These are phyloP conservation scores for Epichloe amarillans DNA, from an alignment of 2,329 filamentous ascomycete species.

Conservation along the genomic window DNA sequence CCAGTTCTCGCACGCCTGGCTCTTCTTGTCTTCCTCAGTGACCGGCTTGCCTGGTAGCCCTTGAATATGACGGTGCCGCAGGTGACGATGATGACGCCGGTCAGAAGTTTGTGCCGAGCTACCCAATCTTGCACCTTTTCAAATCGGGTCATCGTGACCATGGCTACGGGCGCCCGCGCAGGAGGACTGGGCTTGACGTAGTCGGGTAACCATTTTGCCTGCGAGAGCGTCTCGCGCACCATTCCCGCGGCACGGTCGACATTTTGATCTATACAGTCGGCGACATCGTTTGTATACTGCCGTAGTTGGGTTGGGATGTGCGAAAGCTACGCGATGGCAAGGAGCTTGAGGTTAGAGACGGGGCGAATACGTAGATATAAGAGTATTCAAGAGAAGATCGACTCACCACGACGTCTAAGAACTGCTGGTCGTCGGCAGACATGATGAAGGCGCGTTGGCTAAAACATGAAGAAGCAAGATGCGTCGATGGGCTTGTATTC, in stretches of 20 bases:
- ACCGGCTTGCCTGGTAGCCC: conserved; percentile 36
- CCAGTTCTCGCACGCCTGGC: conserved; percentile 72
- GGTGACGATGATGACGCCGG: conserved; percentile 56
- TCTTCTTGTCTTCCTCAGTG: conserved; percentile 53
- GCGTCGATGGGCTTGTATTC: conserved; percentile 1
- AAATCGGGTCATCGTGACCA: conserved; percentile 21
- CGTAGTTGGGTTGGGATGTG: conserved; percentile 49
- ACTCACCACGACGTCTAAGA: conserved; percentile 57
- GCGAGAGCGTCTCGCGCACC: conserved; percentile 55
- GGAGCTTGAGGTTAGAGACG: conserved; percentile 1
- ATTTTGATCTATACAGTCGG: conserved; percentile 67
- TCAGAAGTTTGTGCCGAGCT: conserved; percentile 56
- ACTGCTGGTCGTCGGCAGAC: conserved; percentile 68
- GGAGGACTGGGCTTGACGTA: conserved; percentile 48
- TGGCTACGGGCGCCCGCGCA: conserved; percentile 19
- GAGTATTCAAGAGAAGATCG: not conserved
- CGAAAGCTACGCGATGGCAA: conserved; percentile 28
- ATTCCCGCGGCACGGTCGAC: conserved; percentile 62
- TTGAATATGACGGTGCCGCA: conserved; percentile 50
- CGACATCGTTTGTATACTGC: conserved; percentile 57
- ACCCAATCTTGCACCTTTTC: conserved; percentile 60
- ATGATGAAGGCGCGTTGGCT: conserved; percentile 32
- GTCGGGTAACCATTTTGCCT: conserved; percentile 60
- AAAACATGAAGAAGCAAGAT: not conserved
- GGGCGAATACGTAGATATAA: not conserved